Base-by-base conservation (phyloP, 1,139 yeast species). In the Wickerhamomyces sp. region DNA sequence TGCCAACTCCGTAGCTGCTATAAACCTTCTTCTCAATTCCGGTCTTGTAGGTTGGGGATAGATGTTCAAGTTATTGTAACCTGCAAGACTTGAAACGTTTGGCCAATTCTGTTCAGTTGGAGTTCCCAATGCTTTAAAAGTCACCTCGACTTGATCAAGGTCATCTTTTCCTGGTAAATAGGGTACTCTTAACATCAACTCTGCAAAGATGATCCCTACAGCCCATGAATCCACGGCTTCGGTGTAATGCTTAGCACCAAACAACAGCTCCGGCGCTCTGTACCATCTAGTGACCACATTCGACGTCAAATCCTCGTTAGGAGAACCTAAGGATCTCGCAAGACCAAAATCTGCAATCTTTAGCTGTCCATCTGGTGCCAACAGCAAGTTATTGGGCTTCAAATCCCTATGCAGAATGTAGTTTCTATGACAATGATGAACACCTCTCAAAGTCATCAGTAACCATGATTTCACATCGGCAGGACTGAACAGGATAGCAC, bases 241-340 rank as follows among this genome's bases (percentile, higher is more conserved):
- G 0, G 95, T 84, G 52, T 91, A 91, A 55, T 87, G 94, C 36
- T 78, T 73, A 1, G 96, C 89, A 0, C 96, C 96, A 55, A 89
- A 81, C 26, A 91, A 62, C 33, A 91, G 65, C 52, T 91, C 98
- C 0, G 98, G 98, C 0, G 97, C 95, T 37, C 97, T 66, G 60
- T 91, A 91, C 98, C 98, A 91, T 41, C 97, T 66, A 3, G 99
- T 91, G 2, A 91, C 99, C 9, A 91, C 98, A 45, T 89, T 89
- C 1, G 95, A 84, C 0, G 97, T 85, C 55, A 91, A 65, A 23
- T 58, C 57, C 47, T 85, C 91, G 37, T 83, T 82, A 2, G 88
- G 82, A 26, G 78, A 73, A 2, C 93, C 91, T 42, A 86, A 64
- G 2, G 89, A 75, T 39, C 98, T 63, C 0, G 97, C 97, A 35